Conservation (phyloP, 2,329 filamentous ascomycete species). For the Pseudogymnoascus sp. region DNA sequence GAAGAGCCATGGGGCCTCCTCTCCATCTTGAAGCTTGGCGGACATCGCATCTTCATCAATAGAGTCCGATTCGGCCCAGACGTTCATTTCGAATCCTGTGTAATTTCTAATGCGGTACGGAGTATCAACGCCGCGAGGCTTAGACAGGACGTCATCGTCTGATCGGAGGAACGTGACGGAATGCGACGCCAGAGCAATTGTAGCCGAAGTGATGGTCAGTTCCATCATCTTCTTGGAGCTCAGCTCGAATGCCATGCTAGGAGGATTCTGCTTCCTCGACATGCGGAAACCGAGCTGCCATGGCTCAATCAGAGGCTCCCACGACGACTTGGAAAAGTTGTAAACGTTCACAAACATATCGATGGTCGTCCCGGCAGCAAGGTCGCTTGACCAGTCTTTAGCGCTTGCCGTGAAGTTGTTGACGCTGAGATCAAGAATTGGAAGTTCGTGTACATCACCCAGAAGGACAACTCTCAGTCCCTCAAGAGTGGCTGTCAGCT, state of each 20-base stretch:
- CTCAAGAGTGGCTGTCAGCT: conserved; percentile 76
- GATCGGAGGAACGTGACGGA: conserved; percentile 83
- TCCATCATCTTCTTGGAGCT: conserved; percentile 87
- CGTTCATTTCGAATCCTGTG: conserved; percentile 81
- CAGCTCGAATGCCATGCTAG: conserved; percentile 73
- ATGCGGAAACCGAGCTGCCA: conserved; percentile 93
- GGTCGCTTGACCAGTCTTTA: conserved; percentile 80
- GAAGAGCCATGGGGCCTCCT: conserved; percentile 92
- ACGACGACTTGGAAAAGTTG: conserved; percentile 97
- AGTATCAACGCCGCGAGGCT: conserved; percentile 82
- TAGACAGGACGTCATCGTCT: conserved; percentile 86
- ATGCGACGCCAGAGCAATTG: conserved; percentile 87
- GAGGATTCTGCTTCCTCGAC: conserved; percentile 65
- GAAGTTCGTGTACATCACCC: conserved; percentile 90
- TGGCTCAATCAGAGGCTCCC: conserved; percentile 93
- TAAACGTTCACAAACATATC: conserved; percentile 95
- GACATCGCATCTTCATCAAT: conserved; percentile 54
- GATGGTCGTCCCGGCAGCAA: conserved; percentile 82
- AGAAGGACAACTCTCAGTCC: conserved; percentile 90
- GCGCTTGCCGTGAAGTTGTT: conserved; percentile 81
- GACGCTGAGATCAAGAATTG: conserved; percentile 86
- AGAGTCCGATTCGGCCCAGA: conserved; percentile 65
- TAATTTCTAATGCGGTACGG: conserved; percentile 93
- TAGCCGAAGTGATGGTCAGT: conserved; percentile 84
- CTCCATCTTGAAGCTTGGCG: conserved; percentile 73